These are phyloP conservation scores for Paradendryphiella salina DNA, from an alignment of 2,329 filamentous ascomycete species.

Conservation along the genomic window DNA sequence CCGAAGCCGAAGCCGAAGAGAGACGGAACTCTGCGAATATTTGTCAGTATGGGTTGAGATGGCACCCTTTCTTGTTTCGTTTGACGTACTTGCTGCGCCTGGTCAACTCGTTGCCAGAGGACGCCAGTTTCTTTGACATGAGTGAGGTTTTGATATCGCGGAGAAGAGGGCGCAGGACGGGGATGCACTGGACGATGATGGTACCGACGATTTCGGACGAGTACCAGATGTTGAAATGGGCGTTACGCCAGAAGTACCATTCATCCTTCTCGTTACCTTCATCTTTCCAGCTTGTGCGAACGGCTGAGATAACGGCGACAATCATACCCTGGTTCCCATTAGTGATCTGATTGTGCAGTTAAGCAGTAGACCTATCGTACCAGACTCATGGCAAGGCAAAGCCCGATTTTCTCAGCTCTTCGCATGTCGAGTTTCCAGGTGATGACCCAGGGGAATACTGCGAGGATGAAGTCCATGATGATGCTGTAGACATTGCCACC, in stretches of 20 bases:
- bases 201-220: conserved; percentile 59
- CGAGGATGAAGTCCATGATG: conserved; percentile 59
- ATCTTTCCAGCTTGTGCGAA: conserved; percentile 56
- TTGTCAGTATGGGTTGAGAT: not conserved
- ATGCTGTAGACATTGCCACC: conserved; percentile 60
- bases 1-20: conserved; percentile 13
- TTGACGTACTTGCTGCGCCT: conserved; percentile 22
- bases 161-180: conserved; percentile 56
- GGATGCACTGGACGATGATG: conserved; percentile 60
- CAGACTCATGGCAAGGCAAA: conserved; percentile 57
- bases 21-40: conserved; percentile 2
- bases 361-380: conserved; percentile 12
- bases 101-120: conserved; percentile 13
- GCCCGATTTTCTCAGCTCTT: conserved; percentile 54
- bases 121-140: conserved; percentile 41
- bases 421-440: conserved; percentile 56
- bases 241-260: conserved; percentile 56
- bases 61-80: not conserved
- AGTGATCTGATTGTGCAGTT: not conserved
- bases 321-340: conserved; percentile 47
- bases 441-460: conserved; percentile 56
- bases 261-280: conserved; percentile 52
- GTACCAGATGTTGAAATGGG: conserved; percentile 54
- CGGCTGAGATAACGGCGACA: conserved; percentile 54
- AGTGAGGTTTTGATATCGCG: conserved; percentile 49